Percentiles rank a stretch among this genome's conserved stretches.
Evolutionary conservation across 495 filamentous ascomycete species (phyloP).

Genomic region (Daldinia concentrica): DNA sequence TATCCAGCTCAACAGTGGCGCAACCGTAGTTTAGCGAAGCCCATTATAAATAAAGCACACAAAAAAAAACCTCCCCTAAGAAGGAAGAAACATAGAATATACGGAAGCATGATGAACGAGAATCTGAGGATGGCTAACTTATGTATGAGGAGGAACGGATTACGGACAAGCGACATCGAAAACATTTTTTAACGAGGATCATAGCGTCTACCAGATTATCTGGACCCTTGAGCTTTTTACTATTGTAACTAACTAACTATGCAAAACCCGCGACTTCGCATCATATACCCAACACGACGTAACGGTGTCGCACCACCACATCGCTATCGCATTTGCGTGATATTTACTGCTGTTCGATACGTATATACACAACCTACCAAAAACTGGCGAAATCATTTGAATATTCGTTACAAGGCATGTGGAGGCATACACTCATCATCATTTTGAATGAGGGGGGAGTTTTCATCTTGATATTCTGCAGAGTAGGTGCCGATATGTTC

Average conservation of each 20-base stretch:
- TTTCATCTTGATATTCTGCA: constrained; percentile 12
- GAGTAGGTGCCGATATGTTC: not conserved
- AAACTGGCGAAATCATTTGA: constrained; percentile 22
- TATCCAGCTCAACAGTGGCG: constrained; percentile 63
- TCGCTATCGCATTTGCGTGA: constrained; percentile 14
- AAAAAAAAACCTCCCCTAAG: not conserved
- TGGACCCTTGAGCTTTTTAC: constrained; percentile 19
- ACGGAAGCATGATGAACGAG: constrained; percentile 32
- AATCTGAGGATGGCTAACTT: constrained; percentile 22
- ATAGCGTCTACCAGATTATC: constrained; percentile 28
- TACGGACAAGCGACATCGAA: constrained; percentile 32
- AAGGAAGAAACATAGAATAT: constrained; percentile 14
- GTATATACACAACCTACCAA: constrained; percentile 29
- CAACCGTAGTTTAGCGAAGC: constrained; percentile 32
- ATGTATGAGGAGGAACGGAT: constrained; percentile 29
- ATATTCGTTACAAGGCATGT: constrained; percentile 5
- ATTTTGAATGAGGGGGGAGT: not conserved
- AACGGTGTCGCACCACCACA: constrained; percentile 15
- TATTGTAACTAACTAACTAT: constrained; percentile 37
- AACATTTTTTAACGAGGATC: constrained; percentile 31
- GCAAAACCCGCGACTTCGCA: constrained; percentile 28
- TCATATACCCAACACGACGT: constrained; percentile 40
- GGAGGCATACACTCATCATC: not conserved
- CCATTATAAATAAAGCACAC: not conserved
- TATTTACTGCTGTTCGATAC: constrained; percentile 27